These are phyloP conservation scores for Clonostachys sp. DNA, from an alignment of 2,329 filamentous ascomycete genomes.

Conservation along the genomic window DNA sequence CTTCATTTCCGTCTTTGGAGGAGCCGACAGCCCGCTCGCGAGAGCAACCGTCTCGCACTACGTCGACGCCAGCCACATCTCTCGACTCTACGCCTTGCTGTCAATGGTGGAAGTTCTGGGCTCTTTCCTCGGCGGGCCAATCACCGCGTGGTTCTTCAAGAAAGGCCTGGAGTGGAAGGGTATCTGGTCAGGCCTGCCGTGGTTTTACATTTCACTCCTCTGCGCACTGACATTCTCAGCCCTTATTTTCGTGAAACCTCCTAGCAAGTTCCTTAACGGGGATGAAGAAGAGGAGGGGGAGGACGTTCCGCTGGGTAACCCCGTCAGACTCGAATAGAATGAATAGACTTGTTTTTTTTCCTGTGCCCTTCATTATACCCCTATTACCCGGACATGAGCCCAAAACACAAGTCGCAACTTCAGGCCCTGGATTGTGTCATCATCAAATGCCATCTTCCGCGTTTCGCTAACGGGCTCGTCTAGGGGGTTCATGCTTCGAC, in stretches of 20 bases:
- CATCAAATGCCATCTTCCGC: too few species aligned
- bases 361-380: too few species aligned
- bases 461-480: too few species aligned
- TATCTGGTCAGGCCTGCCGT: constrained; percentile 29
- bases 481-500: too few species aligned
- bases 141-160: constrained; percentile 30
- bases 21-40: constrained; percentile 27
- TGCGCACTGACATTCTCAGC: constrained; percentile 15
- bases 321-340: neutral
- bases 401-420: too few species aligned
- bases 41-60: constrained; percentile 33
- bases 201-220: constrained; percentile 28
- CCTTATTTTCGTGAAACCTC: constrained; percentile 23
- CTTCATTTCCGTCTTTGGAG: constrained; percentile 29
- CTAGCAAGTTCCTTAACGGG: constrained; percentile 8
- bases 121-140: constrained; percentile 31
- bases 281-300: constrained; percentile 8
- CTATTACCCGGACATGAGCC: too few species aligned
- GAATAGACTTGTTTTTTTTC: too few species aligned
- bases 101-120: constrained; percentile 32
- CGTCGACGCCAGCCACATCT: constrained; percentile 27
- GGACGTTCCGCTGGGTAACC: neutral
- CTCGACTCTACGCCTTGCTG: constrained; percentile 32
- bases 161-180: constrained; percentile 26
- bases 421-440: too few species aligned